Percentiles rank a stretch among this genome's conserved stretches.
These are phyloP conservation scores for Dothistroma septosporum DNA, from an alignment of 2,329 filamentous ascomycete species.

Conservation along the genomic window DNA sequence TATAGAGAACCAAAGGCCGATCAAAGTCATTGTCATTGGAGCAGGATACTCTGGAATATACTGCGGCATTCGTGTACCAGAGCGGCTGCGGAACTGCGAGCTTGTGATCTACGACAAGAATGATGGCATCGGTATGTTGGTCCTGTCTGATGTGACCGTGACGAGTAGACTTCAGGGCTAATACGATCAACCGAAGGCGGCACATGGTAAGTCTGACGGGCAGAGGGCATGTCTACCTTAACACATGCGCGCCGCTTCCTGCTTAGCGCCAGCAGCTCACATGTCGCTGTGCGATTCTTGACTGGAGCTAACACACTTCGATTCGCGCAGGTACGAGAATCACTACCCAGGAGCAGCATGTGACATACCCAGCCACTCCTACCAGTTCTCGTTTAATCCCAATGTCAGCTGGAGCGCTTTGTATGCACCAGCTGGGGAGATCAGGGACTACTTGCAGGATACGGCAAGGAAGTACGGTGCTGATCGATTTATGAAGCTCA, in stretches of 20 bases:
- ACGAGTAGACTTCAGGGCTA: background rate
- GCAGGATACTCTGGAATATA: conserved; percentile 45
- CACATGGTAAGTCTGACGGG: conserved; percentile 4
- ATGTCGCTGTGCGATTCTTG: too few species aligned
- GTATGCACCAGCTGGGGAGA: conserved; percentile 38
- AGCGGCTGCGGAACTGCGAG: conserved; percentile 38
- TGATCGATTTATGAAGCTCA: conserved; percentile 32
- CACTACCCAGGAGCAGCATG: conserved; percentile 44
- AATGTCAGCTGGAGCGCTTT: conserved; percentile 41
- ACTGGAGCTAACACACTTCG: background rate
- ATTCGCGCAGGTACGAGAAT: conserved; percentile 36
- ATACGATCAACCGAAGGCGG: background rate
- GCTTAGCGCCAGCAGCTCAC: too few species aligned
- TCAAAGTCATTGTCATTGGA: conserved; percentile 45
- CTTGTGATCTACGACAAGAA: conserved; percentile 45
- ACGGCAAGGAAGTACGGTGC: conserved; percentile 20
- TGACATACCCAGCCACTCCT: conserved; percentile 41
- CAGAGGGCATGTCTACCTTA: too few species aligned
- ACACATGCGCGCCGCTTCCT: too few species aligned
- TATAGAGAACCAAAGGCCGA: conserved; percentile 41
- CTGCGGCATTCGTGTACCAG: conserved; percentile 43
- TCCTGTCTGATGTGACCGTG: conserved; percentile 13
- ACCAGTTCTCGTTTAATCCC: conserved; percentile 44
- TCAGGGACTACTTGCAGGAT: conserved; percentile 17
- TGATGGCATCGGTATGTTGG: conserved; percentile 36